A percentile compares a stretch with the other conserved stretches of the same genome.
phyloP scores from a whole-genome alignment of 148 eudicot species.

The Bassia scoparia region DNA sequence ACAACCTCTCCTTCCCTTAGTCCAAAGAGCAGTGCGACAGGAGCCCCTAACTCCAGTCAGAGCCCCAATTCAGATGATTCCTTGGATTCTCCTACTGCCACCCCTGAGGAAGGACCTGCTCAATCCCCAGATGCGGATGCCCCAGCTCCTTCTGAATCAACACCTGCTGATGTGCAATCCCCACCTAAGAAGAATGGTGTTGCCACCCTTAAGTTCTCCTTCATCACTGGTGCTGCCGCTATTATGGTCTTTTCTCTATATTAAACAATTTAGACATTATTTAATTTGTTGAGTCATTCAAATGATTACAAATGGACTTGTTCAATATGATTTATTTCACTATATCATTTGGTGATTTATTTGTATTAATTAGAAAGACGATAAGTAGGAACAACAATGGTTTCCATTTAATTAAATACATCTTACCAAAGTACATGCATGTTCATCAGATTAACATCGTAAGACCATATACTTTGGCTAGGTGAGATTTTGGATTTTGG shows the following conservation, averaged over 20 bases:
- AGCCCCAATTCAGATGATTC: constrained; percentile 1
- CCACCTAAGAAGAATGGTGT: constrained; percentile 12
- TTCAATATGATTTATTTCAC: neutral
- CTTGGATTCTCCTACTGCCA: neutral
- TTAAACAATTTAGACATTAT: neutral
- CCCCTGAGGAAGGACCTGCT: constrained; percentile 16
- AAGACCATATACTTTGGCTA: neutral
- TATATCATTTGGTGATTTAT: neutral
- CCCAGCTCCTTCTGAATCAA: neutral
- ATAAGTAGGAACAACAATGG: neutral
- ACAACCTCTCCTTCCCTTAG: neutral
- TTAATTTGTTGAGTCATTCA: neutral
- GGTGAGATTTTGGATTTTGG: neutral
- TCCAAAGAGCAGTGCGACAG: neutral
- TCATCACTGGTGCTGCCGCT: neutral
- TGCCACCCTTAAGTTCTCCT: neutral
- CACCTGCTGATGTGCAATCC: constrained; percentile 16
- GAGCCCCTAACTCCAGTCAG: neutral
- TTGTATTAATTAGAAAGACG: neutral
- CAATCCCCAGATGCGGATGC: neutral
- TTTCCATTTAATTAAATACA: neutral
- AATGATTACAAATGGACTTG: neutral
- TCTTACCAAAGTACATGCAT: neutral
- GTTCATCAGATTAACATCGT: too few species aligned
- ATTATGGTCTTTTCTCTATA: neutral